phyloP scores from a whole-genome alignment of 495 filamentous ascomycete genomes.

The Amniculicola lignicola region DNA sequence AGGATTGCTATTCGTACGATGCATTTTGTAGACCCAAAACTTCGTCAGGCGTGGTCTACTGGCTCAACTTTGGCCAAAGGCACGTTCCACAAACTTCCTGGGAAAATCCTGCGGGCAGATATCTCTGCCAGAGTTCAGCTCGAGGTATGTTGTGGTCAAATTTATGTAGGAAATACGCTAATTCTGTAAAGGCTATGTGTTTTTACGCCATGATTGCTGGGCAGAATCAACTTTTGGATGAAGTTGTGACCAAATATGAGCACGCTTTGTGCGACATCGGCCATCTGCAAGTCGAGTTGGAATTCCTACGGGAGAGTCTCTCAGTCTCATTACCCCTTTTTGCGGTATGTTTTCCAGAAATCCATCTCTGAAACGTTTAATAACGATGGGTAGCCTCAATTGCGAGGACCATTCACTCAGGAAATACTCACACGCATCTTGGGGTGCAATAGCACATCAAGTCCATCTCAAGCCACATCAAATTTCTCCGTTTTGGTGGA shows the following conservation, averaged over 20 bases:
- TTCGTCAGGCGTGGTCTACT: slow-evolving; percentile 46
- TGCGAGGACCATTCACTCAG: not conserved
- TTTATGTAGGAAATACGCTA: not conserved
- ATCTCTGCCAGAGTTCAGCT: slow-evolving; percentile 47
- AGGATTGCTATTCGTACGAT: slow-evolving; percentile 51
- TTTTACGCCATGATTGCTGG: slow-evolving; percentile 18
- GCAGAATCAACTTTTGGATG: not conserved
- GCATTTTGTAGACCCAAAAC: slow-evolving; percentile 44
- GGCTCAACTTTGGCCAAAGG: not conserved
- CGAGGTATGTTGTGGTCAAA: slow-evolving; percentile 37
- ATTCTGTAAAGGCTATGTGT: slow-evolving; percentile 3
- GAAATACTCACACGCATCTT: not conserved
- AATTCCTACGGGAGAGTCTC: slow-evolving; percentile 18
- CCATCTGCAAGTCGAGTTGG: not conserved
- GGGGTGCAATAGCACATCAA: too few relatives aligned
- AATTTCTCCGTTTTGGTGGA: slow-evolving; percentile 4
- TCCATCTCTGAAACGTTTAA: too few relatives aligned
- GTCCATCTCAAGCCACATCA: too few relatives aligned
- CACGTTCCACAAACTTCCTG: slow-evolving; percentile 52
- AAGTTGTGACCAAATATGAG: slow-evolving; percentile 6
- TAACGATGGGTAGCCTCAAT: slow-evolving; percentile 14
- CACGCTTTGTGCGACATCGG: not conserved
- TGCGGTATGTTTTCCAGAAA: slow-evolving; percentile 18
- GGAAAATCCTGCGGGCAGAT: slow-evolving; percentile 46
- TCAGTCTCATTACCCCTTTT: slow-evolving; percentile 15